Base-by-base conservation (phyloP, 1,284 basidiomycete species). In the Chalciporus sp. region DNA sequence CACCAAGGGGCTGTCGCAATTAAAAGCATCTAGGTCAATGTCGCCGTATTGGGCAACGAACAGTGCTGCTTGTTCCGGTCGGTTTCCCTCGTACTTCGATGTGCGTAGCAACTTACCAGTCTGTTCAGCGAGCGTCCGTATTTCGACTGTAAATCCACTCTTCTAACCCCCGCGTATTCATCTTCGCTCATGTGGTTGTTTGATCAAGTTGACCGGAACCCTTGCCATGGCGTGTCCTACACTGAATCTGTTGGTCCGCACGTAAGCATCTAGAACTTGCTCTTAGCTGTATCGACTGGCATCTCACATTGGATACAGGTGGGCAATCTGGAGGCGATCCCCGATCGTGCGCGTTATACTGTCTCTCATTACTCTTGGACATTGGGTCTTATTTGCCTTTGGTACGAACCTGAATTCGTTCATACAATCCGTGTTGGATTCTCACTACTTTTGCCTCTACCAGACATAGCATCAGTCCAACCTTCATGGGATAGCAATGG, bases 311-410 rank as follows among this genome's bases (percentile, higher is more conserved):
- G 6, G 41, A 11, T 7, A 7, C 28, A 69, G 67, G 42, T 67
- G 65, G 65, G 44, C 67, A 17, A 64, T 66, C 27, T 66, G 64
- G 64, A 64, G 52, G 26, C 46, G 50, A 12, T 52, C 54, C 3
- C 47, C 35, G 37, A 23, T 26, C 7, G 46, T 69, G 16, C 59
- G 58, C 17, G 0, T 19, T 12, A 19, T 66, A 4, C 35, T 67
- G 1, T 9, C 53, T 20, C 6, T 54, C 2, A 11, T 61, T 11
- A 19, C 52, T 14, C 10, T 60, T 12, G 67, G 58, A 9, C 63
- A 66, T 26, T 67, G 67, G 63, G 41, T 42, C 20, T 29, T 55
- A 10, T 42, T 66, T 0, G 42, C 42, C 2, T 40, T 66, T 0
- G 63, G 67, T 68, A 47, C 9, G 60, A 37, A 19, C 26, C 12